Percentiles rank a stretch among this genome's conserved stretches.
These are phyloP conservation scores for Pythium dissimile DNA, from an alignment of 352 stramenopile genomes.

Conservation along the genomic window DNA sequence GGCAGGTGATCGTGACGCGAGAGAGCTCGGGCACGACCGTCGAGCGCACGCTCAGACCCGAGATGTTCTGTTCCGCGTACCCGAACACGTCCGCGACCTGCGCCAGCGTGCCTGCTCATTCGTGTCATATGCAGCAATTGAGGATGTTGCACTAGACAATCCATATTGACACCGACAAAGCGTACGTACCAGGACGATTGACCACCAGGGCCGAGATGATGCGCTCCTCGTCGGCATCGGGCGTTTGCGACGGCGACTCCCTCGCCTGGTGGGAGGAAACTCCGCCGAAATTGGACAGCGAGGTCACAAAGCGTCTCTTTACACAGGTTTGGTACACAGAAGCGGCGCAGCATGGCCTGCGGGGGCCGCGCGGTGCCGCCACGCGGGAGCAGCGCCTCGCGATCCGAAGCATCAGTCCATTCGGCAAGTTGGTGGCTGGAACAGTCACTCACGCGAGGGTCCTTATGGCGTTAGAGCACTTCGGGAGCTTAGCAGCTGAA, in stretches of 20 bases:
- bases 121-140: not conserved
- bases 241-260: not conserved
- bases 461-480: too few species aligned
- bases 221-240: slow-evolving; percentile 37
- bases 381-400: not conserved
- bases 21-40: slow-evolving; percentile 74
- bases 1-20: slow-evolving; percentile 70
- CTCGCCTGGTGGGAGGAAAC: slow-evolving; percentile 6
- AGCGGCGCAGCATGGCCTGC: too few species aligned
- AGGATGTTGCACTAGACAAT: not conserved
- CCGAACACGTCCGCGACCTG: slow-evolving; percentile 70
- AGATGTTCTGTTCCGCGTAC: slow-evolving; percentile 73
- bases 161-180: not conserved
- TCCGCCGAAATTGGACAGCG: slow-evolving; percentile 13
- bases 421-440: slow-evolving; percentile 6
- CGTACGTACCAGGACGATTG: slow-evolving; percentile 44
- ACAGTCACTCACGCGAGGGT: too few species aligned
- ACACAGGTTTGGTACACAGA: not conserved
- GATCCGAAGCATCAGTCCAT: slow-evolving; percentile 1
- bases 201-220: slow-evolving; percentile 77
- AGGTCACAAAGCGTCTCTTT: not conserved
- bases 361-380: not conserved
- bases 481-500: not conserved
- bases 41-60: slow-evolving; percentile 61
- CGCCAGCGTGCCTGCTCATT: slow-evolving; percentile 52